Base-by-base conservation (phyloP, 2,329 filamentous ascomycete genomes). In the Ampelomyces quisqualis region DNA sequence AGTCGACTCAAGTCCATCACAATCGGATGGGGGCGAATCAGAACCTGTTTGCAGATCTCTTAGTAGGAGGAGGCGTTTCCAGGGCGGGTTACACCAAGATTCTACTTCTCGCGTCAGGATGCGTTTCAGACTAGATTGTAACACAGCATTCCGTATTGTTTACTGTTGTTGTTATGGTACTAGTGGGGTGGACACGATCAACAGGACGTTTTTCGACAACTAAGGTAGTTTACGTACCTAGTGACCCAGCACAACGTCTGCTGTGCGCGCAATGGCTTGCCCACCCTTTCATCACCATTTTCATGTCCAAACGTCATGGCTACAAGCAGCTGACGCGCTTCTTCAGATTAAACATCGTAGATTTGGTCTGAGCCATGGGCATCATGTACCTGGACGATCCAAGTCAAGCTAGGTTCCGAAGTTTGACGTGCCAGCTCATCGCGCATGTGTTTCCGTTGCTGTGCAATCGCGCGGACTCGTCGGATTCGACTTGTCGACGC, bases 241-340 rank as follows among this genome's bases (percentile, higher is more conserved):
- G 23, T 34, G n/a, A 31, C 19, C 41, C 24, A 39, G 15, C 49
- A 53, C 49, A 8, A 35, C 46, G 43, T 34, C 17, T 45, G 37
- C 27, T 31, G 46, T 49, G 41, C 39, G 39, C 34, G 46, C 22
- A 31, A 38, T 33, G 42, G 36, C 38, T 35, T 22, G 21, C 23
- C 11, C 38, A 31, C 22, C 7, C 15, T 22, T 31, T 47, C 36
- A 34, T 43, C 36, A n/a, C n/a, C n/a, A n/a, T n/a, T 43, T 40
- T 43, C 42, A 43, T n/a, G 5, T 28, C 27, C n/a, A 23, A n/a
- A 11, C 15, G 24, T n/a, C 24, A 7, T 27, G n/a, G n/a, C n/a
- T n/a, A n/a, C n/a, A n/a, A n/a, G n/a, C n/a, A n/a, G n/a, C n/a
- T n/a, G n/a, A n/a, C n/a, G n/a, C n/a, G 6, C 8, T 9, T 15